Conservation (phyloP, 2,329 filamentous ascomycete species). For the Cercospora brassicicola region DNA sequence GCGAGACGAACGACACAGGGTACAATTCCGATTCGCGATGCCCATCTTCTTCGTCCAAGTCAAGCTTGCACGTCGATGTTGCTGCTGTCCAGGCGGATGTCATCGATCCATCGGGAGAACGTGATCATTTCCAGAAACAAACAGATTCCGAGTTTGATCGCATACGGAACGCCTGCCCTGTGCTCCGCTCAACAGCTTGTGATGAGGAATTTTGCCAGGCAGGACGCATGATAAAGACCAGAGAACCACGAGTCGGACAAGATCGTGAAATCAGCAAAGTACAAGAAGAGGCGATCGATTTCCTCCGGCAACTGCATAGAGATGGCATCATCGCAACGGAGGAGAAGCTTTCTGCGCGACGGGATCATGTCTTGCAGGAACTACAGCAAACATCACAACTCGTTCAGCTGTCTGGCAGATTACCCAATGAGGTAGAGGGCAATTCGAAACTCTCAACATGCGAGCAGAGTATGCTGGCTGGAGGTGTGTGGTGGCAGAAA, state of each 20-base stretch:
- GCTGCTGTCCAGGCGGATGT: background rate
- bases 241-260: slow-evolving; percentile 11
- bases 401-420: background rate
- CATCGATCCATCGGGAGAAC: background rate
- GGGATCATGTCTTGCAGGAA: background rate
- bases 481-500: slow-evolving; percentile 1
- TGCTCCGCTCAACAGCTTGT: slow-evolving; percentile 6
- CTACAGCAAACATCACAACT: background rate
- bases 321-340: slow-evolving; percentile 9
- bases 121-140: too few relatives aligned
- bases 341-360: background rate
- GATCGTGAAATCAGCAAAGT: background rate
- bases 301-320: slow-evolving; percentile 3
- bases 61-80: background rate
- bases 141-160: slow-evolving; percentile 24
- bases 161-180: slow-evolving; percentile 7
- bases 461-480: background rate
- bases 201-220: slow-evolving; percentile 10
- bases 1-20: background rate
- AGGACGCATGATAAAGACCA: slow-evolving; percentile 15
- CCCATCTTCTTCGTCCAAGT: background rate
- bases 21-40: background rate
- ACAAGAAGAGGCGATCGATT: slow-evolving; percentile 9
- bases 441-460: background rate
- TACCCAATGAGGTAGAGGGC: background rate